A percentile compares a stretch with the other conserved stretches of the same genome.
phyloP scores from a whole-genome alignment of 495 filamentous ascomycete species.

The Aspergillus baeticus region DNA sequence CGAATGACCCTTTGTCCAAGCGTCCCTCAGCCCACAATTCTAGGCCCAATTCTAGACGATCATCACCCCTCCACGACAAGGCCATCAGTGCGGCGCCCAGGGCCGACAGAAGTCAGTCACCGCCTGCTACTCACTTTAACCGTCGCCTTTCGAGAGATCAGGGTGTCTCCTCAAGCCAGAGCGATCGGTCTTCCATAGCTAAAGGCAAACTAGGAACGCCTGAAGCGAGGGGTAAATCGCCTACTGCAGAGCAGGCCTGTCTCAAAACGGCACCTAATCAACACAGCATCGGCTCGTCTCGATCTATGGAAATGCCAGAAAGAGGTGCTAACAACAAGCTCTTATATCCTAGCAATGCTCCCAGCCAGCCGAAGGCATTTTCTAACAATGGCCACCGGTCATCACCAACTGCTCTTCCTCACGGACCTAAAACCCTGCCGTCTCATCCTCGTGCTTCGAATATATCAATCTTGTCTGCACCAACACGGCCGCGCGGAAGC shows the following conservation, averaged over 20 bases:
- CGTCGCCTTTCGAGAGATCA: slow-evolving; percentile 8
- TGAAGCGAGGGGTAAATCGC: slow-evolving; percentile 8
- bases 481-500: slow-evolving; percentile 58
- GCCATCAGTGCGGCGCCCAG: slow-evolving; percentile 19
- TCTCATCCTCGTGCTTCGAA: slow-evolving; percentile 48
- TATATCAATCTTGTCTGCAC: slow-evolving; percentile 54
- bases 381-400: slow-evolving; percentile 29
- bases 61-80: slow-evolving; percentile 35
- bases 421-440: slow-evolving; percentile 43
- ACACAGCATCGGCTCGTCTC: slow-evolving; percentile 1
- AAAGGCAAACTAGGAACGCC: slow-evolving; percentile 5
- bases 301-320: neutral
- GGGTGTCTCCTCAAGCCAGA: slow-evolving; percentile 1
- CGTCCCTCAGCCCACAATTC: slow-evolving; percentile 35
- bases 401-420: slow-evolving; percentile 48
- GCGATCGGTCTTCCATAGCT: neutral
- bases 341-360: slow-evolving; percentile 20
- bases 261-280: slow-evolving; percentile 4
- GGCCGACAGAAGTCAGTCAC: slow-evolving; percentile 28
- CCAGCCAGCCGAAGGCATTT: slow-evolving; percentile 38
- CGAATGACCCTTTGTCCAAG: slow-evolving; percentile 23
- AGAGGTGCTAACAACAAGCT: slow-evolving; percentile 12
- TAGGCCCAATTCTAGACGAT: slow-evolving; percentile 37
- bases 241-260: slow-evolving; percentile 2
- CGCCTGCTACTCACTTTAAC: slow-evolving; percentile 14